Evolutionary conservation across 805 yeast species (phyloP).

Genomic region (Cyberlindnera subsufficiens): DNA sequence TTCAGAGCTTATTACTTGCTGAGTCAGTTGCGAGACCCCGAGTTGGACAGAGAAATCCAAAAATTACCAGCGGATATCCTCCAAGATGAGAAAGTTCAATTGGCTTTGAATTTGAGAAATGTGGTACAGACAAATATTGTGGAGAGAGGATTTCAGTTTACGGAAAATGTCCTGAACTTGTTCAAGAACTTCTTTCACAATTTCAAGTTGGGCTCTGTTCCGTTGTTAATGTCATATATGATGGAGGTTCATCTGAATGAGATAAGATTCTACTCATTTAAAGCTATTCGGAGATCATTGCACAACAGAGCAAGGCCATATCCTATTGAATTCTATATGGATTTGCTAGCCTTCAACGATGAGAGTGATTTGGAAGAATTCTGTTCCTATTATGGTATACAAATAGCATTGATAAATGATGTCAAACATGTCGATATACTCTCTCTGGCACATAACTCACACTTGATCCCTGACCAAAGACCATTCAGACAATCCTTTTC

Average conservation of each 20-base stretch:
- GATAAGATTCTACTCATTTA: slow-evolving; percentile 66
- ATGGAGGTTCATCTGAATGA: slow-evolving; percentile 79
- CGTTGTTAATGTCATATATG: slow-evolving; percentile 66
- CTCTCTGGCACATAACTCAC: slow-evolving; percentile 33
- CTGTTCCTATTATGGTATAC: slow-evolving; percentile 59
- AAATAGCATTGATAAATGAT: slow-evolving; percentile 30
- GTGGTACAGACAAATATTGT: slow-evolving; percentile 53
- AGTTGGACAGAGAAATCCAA: slow-evolving; percentile 71
- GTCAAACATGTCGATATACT: slow-evolving; percentile 34
- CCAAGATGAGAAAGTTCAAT: slow-evolving; percentile 50
- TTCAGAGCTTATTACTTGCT: slow-evolving; percentile 83
- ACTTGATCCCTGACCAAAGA: slow-evolving; percentile 29
- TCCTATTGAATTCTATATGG: slow-evolving; percentile 39
- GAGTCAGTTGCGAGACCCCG: slow-evolving; percentile 79
- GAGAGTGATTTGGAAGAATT: slow-evolving; percentile 46
- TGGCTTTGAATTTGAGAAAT: slow-evolving; percentile 67
- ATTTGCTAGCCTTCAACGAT: slow-evolving; percentile 64
- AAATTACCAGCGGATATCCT: slow-evolving; percentile 54
- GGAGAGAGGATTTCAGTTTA: slow-evolving; percentile 45
- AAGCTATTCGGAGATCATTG: slow-evolving; percentile 55
- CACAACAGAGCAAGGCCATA: slow-evolving; percentile 71
- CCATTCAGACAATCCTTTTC: slow-evolving; percentile 45
- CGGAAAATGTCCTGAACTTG: slow-evolving; percentile 55
- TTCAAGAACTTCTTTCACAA: slow-evolving; percentile 60
- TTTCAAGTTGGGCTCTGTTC: slow-evolving; percentile 43